Percentiles rank a stretch among this genome's conserved stretches.
Conservation (phyloP, 2,329 filamentous ascomycete species). For the Penicillium oxalicum region DNA sequence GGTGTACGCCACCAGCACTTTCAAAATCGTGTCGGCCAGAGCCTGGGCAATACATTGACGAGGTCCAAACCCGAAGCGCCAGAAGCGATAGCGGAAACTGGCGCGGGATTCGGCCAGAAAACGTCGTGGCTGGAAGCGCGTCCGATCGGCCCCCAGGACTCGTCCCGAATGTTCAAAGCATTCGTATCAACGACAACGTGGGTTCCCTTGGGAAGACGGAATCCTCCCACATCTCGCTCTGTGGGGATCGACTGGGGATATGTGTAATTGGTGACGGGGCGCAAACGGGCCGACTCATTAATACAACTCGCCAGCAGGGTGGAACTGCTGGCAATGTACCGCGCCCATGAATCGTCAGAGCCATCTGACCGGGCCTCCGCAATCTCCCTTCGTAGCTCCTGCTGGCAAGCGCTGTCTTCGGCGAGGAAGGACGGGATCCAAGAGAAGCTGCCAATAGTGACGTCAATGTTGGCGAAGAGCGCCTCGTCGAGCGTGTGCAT, state of each 20-base stretch:
- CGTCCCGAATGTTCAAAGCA: slow-evolving; percentile 39
- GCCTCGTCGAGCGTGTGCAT: slow-evolving; percentile 45
- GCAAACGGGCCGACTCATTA: slow-evolving; percentile 37
- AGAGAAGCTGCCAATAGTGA: slow-evolving; percentile 39
- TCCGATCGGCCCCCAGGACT: slow-evolving; percentile 35
- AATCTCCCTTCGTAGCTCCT: slow-evolving; percentile 17
- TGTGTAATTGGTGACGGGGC: slow-evolving; percentile 38
- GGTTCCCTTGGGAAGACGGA: slow-evolving; percentile 32
- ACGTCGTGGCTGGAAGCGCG: slow-evolving; percentile 30
- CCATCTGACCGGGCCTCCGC: background rate
- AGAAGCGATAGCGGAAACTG: slow-evolving; percentile 4
- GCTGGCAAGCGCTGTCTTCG: slow-evolving; percentile 29
- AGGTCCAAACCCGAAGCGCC: slow-evolving; percentile 6
- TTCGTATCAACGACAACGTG: slow-evolving; percentile 42
- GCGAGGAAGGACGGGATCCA: slow-evolving; percentile 44
- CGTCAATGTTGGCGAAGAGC: slow-evolving; percentile 46
- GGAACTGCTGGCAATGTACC: slow-evolving; percentile 20
- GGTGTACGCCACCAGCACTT: background rate
- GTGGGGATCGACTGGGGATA: slow-evolving; percentile 39
- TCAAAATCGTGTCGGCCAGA: slow-evolving; percentile 4
- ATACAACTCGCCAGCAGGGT: slow-evolving; percentile 33
- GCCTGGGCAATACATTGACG: slow-evolving; percentile 5
- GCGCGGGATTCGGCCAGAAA: slow-evolving; percentile 8
- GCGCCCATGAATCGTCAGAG: slow-evolving; percentile 17
- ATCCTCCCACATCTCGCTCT: slow-evolving; percentile 30